phyloP scores from a whole-genome alignment of 345 rosid species.

The Lumnitzera littorea region DNA sequence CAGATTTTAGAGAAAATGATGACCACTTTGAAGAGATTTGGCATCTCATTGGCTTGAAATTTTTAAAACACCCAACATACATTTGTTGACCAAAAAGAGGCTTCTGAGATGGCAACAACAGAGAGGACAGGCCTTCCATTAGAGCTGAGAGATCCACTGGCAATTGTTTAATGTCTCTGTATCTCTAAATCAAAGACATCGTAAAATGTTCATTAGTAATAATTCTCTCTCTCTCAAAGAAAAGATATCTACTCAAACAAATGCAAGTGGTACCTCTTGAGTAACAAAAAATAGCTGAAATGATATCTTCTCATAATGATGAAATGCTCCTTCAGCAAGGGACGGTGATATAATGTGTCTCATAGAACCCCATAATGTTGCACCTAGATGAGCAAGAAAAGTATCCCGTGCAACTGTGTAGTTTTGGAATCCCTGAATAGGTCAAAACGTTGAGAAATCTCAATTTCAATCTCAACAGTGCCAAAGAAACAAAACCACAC shows the following conservation, averaged over 20 bases:
- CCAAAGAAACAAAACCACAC: not conserved
- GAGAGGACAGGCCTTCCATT: constrained; percentile 79
- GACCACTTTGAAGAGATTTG: not conserved
- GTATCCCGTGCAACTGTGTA: constrained; percentile 98
- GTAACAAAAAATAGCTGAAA: constrained; percentile 92
- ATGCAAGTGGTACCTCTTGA: constrained; percentile 58
- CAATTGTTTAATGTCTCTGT: constrained; percentile 48
- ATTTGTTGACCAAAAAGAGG: constrained; percentile 57
- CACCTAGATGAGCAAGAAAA: constrained; percentile 94
- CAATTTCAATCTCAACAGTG: not conserved
- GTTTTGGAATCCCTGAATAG: constrained; percentile 69
- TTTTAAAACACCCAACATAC: constrained; percentile 30
- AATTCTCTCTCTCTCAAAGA: constrained; percentile 7
- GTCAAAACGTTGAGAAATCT: constrained; percentile 9
- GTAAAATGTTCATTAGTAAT: constrained; percentile 13
- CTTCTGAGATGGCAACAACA: constrained; percentile 81
- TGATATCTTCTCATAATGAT: constrained; percentile 86
- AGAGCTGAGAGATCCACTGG: constrained; percentile 82
- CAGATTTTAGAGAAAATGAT: not conserved
- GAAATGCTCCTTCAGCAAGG: constrained; percentile 94
- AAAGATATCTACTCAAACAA: constrained; percentile 8
- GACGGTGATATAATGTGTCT: constrained; percentile 92
- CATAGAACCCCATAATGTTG: constrained; percentile 92
- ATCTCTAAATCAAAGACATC: constrained; percentile 49
- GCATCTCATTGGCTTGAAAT: constrained; percentile 8